Evolutionary conservation across 371 early-diverging fungal species (phyloP).

Genomic region (Lichtheimia corymbifera): DNA sequence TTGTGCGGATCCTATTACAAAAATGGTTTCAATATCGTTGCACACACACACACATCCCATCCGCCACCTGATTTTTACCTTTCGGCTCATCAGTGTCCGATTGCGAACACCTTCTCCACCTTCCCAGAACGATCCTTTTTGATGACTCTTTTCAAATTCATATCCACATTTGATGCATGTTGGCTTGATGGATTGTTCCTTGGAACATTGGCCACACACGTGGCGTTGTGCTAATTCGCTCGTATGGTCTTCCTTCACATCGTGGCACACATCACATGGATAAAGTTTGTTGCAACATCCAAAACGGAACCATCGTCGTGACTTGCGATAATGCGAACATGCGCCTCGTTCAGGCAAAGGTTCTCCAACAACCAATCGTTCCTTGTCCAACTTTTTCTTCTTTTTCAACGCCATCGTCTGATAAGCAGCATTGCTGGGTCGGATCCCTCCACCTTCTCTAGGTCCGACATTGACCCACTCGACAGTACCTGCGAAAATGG

Average conservation of each 20-base stretch:
- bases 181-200: constrained; percentile 71
- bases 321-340: constrained; percentile 92
- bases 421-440: too few species aligned
- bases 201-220: constrained; percentile 93
- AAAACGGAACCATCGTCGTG: constrained; percentile 96
- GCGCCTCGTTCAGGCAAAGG: constrained; percentile 84
- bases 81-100: constrained; percentile 78
- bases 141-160: constrained; percentile 59
- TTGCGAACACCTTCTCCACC: constrained; percentile 95
- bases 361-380: constrained; percentile 63
- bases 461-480: constrained; percentile 54
- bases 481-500: constrained; percentile 45
- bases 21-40: background rate
- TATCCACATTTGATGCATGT: constrained; percentile 61
- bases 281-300: constrained; percentile 80
- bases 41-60: background rate
- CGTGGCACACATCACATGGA: constrained; percentile 96
- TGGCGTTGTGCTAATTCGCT: constrained; percentile 76
- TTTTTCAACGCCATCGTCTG: constrained; percentile 23
- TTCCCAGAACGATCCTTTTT: constrained; percentile 87
- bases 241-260: constrained; percentile 70
- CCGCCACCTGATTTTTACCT: constrained; percentile 52
- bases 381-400: constrained; percentile 44
- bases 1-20: constrained; percentile 46
- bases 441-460: constrained; percentile 37